Percentiles rank a stretch among this genome's conserved stretches.
Evolutionary conservation across 2,329 filamentous ascomycete genomes (phyloP).

Genomic region (Septoria linicola): DNA sequence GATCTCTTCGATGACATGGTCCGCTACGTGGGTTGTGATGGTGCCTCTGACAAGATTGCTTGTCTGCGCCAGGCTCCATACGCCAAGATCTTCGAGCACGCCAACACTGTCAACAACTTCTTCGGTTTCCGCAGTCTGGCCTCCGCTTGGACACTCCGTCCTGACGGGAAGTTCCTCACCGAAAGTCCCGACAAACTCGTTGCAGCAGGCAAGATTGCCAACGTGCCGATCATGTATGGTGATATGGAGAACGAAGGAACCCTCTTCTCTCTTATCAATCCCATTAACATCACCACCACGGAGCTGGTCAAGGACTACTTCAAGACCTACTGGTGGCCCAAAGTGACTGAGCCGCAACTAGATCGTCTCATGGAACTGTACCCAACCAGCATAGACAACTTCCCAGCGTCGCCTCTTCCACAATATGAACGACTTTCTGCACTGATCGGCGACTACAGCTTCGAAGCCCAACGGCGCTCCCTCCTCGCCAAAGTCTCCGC

Average conservation of each 20-base stretch:
- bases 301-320: slow-evolving; percentile 24
- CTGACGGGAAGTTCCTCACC: slow-evolving; percentile 19
- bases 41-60: slow-evolving; percentile 55
- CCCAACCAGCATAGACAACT: slow-evolving; percentile 19
- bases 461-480: slow-evolving; percentile 18
- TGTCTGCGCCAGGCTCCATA: slow-evolving; percentile 57
- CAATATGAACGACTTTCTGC: slow-evolving; percentile 23
- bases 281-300: slow-evolving; percentile 21
- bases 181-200: slow-evolving; percentile 19
- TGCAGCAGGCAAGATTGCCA: slow-evolving; percentile 33
- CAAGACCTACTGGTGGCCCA: slow-evolving; percentile 21
- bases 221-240: slow-evolving; percentile 49
- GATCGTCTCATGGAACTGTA: slow-evolving; percentile 20
- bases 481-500: slow-evolving; percentile 11
- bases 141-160: slow-evolving; percentile 21
- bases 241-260: slow-evolving; percentile 53
- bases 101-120: slow-evolving; percentile 21
- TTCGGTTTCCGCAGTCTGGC: slow-evolving; percentile 17
- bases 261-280: slow-evolving; percentile 18
- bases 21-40: slow-evolving; percentile 36
- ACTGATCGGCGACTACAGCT: slow-evolving; percentile 22
- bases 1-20: slow-evolving; percentile 57
- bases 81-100: slow-evolving; percentile 14
- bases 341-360: slow-evolving; percentile 19
- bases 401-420: too few relatives aligned